Percentiles rank a stretch among this genome's conserved stretches.
Evolutionary conservation across 176 grass and related monocot genomes (phyloP).

Genomic region (Cenchrus fungigraminus): DNA sequence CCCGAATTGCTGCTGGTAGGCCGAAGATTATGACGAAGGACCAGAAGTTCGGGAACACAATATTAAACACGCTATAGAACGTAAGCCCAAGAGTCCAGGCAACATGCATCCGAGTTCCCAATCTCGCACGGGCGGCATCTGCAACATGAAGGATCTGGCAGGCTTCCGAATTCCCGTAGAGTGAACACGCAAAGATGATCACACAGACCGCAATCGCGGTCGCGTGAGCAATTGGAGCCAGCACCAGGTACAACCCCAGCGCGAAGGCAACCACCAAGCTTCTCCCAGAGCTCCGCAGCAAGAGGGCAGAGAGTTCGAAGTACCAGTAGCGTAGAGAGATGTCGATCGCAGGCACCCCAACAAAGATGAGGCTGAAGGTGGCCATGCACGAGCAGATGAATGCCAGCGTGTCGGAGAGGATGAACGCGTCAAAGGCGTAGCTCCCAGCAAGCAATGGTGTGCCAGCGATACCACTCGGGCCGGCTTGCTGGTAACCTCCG

Average conservation of each 20-base stretch:
- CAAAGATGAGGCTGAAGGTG: not conserved
- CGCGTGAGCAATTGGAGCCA: not conserved
- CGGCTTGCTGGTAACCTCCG: not conserved
- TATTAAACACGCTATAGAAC: not conserved
- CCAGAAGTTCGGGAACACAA: not conserved
- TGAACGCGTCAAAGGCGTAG: not conserved
- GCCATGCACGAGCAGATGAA: not conserved
- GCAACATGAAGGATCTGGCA: not conserved
- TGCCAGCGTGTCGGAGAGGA: not conserved
- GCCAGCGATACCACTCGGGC: not conserved
- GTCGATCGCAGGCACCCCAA: not conserved
- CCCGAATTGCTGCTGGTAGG: not conserved
- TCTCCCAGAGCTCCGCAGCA: not conserved
- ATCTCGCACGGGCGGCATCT: not conserved
- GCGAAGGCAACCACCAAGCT: conserved; percentile 3
- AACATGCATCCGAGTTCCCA: not conserved
- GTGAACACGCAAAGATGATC: not conserved
- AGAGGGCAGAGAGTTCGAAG: not conserved
- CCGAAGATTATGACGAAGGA: conserved; percentile 14
- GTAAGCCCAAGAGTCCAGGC: not conserved
- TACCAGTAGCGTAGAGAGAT: not conserved
- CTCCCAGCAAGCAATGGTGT: not conserved
- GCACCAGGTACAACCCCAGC: conserved; percentile 5
- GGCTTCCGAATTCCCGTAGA: not conserved
- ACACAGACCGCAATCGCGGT: not conserved